These are phyloP conservation scores for Kurtzmaniella quercitrusa DNA, from an alignment of 1,139 yeast genomes.

Conservation along the genomic window DNA sequence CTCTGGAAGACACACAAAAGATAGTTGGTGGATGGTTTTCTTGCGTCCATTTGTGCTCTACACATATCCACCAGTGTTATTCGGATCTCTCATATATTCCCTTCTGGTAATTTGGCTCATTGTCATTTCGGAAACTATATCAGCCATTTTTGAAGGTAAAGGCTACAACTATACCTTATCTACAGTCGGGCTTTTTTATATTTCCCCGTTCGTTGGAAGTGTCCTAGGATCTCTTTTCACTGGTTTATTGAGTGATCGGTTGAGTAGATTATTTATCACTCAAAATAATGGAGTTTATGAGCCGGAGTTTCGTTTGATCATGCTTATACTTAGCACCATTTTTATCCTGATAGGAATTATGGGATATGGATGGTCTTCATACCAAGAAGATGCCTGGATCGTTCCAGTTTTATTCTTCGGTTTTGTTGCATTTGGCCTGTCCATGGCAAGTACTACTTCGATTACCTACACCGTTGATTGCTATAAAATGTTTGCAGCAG, in stretches of 20 bases:
- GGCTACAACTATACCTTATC: conserved; percentile 47
- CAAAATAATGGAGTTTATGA: conserved; percentile 54
- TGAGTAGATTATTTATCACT: conserved; percentile 33
- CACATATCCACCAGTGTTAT: conserved; percentile 50
- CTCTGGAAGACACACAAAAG: conserved; percentile 46
- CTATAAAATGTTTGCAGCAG: conserved; percentile 56
- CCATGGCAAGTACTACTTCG: conserved; percentile 58
- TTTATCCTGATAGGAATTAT: conserved; percentile 47
- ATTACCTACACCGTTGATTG: conserved; percentile 60
- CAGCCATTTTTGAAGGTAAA: conserved; percentile 41
- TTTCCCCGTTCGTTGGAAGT: conserved; percentile 59
- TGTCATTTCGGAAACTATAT: conserved; percentile 54
- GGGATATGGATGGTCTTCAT: conserved; percentile 62
- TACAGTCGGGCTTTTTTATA: conserved; percentile 53
- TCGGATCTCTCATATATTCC: conserved; percentile 49
- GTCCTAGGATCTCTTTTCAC: conserved; percentile 52
- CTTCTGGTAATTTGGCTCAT: conserved; percentile 63
- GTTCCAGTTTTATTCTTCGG: conserved; percentile 58
- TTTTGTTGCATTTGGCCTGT: conserved; percentile 54
- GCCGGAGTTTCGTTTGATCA: conserved; percentile 56
- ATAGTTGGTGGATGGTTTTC: conserved; percentile 56
- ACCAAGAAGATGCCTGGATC: conserved; percentile 48
- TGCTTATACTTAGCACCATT: conserved; percentile 50
- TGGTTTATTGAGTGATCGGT: conserved; percentile 46
- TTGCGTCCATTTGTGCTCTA: conserved; percentile 52